Conservation (phyloP, 2,329 filamentous ascomycete genomes). For the Penicillium sumatraense region DNA sequence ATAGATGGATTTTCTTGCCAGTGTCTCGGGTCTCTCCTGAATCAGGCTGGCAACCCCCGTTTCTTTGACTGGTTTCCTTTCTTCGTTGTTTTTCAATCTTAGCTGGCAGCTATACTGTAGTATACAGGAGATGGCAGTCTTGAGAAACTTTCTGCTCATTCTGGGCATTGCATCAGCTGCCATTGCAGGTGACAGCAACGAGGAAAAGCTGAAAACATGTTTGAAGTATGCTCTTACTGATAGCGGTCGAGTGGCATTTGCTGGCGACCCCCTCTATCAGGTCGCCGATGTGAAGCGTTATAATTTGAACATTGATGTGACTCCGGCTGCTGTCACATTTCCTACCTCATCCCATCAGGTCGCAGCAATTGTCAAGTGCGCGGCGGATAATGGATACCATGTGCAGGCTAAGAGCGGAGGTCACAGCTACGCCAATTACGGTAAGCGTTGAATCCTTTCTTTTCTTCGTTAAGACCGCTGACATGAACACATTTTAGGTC, state of each 20-base stretch:
- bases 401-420: conserved; percentile 60
- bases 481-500: conserved; percentile 15
- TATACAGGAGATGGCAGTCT: conserved; percentile 3
- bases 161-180: conserved; percentile 3
- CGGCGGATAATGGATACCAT: conserved; percentile 46
- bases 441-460: conserved; percentile 21
- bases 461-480: background rate
- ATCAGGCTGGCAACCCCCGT: too few relatives aligned
- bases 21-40: too few relatives aligned
- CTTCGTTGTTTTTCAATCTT: background rate
- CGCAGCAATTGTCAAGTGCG: conserved; percentile 53
- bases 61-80: background rate
- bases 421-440: conserved; percentile 58
- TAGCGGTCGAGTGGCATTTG: conserved; percentile 13
- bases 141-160: conserved; percentile 6
- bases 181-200: background rate
- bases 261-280: conserved; percentile 17
- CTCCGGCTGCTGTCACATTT: conserved; percentile 37
- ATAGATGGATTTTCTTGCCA: too few relatives aligned
- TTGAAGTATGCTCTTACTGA: conserved; percentile 10
- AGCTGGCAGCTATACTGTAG: too few relatives aligned
- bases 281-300: conserved; percentile 12
- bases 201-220: conserved; percentile 11
- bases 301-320: conserved; percentile 19
- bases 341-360: conserved; percentile 48